Evolutionary conservation across 106 monocot genomes (phyloP).

Genomic region (Cymbidium sinense): DNA sequence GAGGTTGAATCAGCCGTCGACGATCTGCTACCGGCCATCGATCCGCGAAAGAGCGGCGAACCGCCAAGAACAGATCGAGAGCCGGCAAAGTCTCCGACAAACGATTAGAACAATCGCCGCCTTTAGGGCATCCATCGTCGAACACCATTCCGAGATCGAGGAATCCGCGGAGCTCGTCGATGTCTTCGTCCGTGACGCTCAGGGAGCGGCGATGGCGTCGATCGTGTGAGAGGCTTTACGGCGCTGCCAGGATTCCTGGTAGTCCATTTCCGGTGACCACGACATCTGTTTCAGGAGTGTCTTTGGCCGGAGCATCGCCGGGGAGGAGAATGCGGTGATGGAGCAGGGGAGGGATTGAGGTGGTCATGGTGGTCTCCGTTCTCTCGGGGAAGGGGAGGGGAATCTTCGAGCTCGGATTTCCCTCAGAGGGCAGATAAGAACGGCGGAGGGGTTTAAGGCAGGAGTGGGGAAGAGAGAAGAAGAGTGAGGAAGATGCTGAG

Average conservation of each 20-base stretch:
- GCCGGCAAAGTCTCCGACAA: conserved; percentile 50
- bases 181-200: conserved; percentile 78
- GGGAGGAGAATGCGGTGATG: neutral
- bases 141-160: conserved; percentile 75
- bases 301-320: neutral
- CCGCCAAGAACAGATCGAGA: conserved; percentile 43
- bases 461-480: neutral
- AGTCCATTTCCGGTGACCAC: conserved; percentile 66
- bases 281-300: conserved; percentile 54
- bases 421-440: neutral
- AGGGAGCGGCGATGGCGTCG: conserved; percentile 20
- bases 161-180: conserved; percentile 78
- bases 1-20: conserved; percentile 5
- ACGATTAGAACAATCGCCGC: conserved; percentile 7
- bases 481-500: neutral
- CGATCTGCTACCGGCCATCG: neutral
- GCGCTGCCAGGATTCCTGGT: conserved; percentile 66
- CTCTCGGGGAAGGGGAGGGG: neutral
- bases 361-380: neutral
- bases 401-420: neutral
- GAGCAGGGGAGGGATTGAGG: neutral
- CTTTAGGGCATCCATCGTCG: conserved; percentile 6
- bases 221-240: conserved; percentile 27
- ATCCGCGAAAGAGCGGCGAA: conserved; percentile 11
- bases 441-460: neutral